These are phyloP conservation scores for Thymus quinquecostatus DNA, from an alignment of 257 asterid species.

Conservation along the genomic window DNA sequence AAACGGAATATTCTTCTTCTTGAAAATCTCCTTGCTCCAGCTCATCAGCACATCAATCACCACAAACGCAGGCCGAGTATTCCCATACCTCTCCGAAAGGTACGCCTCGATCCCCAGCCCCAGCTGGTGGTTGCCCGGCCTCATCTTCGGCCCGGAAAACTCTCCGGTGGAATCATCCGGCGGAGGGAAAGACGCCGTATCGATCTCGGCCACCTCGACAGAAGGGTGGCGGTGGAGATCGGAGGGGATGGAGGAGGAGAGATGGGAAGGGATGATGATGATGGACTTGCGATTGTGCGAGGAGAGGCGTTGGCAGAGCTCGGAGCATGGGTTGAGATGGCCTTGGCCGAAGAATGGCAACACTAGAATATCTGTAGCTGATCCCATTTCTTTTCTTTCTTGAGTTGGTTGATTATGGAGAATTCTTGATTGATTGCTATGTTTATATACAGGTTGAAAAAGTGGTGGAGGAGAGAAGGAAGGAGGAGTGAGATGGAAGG, in stretches of 20 bases:
- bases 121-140: slow-evolving; percentile 30
- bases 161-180: background rate
- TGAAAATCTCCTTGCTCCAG: slow-evolving; percentile 60
- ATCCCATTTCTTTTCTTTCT: background rate
- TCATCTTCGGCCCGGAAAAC: background rate
- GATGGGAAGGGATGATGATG: slow-evolving; percentile 61
- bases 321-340: slow-evolving; percentile 70
- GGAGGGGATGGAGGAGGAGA: slow-evolving; percentile 61
- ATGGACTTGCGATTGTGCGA: slow-evolving; percentile 45
- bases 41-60: slow-evolving; percentile 78
- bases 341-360: slow-evolving; percentile 89
- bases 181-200: slow-evolving; percentile 27
- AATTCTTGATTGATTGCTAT: slow-evolving; percentile 1
- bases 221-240: slow-evolving; percentile 37
- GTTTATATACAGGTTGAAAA: background rate
- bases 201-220: slow-evolving; percentile 36
- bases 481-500: slow-evolving; percentile 16
- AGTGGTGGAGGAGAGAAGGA: background rate
- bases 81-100: slow-evolving; percentile 37
- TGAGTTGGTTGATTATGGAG: background rate
- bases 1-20: slow-evolving; percentile 42
- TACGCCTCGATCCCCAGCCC: slow-evolving; percentile 52
- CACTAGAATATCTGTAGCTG: background rate
- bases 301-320: slow-evolving; percentile 61
- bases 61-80: slow-evolving; percentile 49